A percentile compares a stretch with the other conserved stretches of the same genome.
These are phyloP conservation scores for Russula sp. DNA, from an alignment of 768 basidiomycete species.

Conservation along the genomic window DNA sequence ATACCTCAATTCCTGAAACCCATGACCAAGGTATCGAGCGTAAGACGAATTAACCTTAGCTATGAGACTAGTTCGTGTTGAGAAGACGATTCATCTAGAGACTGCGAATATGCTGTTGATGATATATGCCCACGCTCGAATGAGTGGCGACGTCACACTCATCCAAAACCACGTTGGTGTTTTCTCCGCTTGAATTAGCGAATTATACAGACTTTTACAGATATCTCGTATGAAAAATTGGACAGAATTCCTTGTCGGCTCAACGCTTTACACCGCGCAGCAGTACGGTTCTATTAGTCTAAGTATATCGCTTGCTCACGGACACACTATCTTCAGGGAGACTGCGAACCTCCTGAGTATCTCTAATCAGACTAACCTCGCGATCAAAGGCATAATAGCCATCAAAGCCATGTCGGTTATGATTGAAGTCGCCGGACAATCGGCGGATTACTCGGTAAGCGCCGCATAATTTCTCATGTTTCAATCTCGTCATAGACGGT, in stretches of 20 bases:
- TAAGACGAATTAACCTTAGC: neutral
- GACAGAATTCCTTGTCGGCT: slow-evolving; percentile 17
- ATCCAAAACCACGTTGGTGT: slow-evolving; percentile 9
- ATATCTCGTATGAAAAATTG: slow-evolving; percentile 16
- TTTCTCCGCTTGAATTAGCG: neutral
- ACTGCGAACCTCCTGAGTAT: slow-evolving; percentile 2
- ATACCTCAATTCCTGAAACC: neutral
- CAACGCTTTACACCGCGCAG: slow-evolving; percentile 7
- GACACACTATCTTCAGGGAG: slow-evolving; percentile 2
- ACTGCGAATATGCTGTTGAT: slow-evolving; percentile 29
- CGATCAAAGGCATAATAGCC: slow-evolving; percentile 28
- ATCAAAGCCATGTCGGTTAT: slow-evolving; percentile 27
- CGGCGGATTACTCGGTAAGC: slow-evolving; percentile 5
- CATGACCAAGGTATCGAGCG: slow-evolving; percentile 26
- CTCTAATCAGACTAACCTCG: slow-evolving; percentile 26
- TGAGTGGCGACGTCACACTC: slow-evolving; percentile 10
- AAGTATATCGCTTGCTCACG: too few species aligned
- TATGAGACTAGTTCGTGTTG: neutral
- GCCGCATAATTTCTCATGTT: neutral
- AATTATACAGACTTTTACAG: slow-evolving; percentile 1
- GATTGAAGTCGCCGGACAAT: neutral
- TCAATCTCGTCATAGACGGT: neutral
- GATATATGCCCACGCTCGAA: slow-evolving; percentile 19
- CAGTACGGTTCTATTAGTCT: slow-evolving; percentile 10
- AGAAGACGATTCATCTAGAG: slow-evolving; percentile 10